These are phyloP conservation scores for Alternaria sp. DNA, from an alignment of 2,329 filamentous ascomycete genomes.

Conservation along the genomic window DNA sequence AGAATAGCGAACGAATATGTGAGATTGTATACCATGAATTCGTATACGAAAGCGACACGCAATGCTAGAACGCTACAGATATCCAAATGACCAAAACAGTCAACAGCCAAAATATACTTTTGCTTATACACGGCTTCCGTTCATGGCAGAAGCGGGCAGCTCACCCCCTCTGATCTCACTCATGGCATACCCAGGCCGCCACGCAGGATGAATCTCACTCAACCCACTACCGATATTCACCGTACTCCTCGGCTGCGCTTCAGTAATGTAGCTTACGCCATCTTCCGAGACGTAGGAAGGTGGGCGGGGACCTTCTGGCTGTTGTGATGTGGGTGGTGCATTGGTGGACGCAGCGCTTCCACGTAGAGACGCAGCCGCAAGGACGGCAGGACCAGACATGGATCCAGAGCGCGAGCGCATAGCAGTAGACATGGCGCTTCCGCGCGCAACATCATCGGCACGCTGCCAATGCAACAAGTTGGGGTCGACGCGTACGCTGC, in stretches of 20 bases:
- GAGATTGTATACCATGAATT: neutral
- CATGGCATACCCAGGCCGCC: conserved; percentile 46
- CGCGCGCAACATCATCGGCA: conserved; percentile 44
- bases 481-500: conserved; percentile 82
- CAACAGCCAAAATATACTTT: neutral
- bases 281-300: conserved; percentile 82
- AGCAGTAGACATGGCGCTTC: conserved; percentile 11
- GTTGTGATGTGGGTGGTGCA: neutral
- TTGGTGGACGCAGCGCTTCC: neutral
- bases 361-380: neutral
- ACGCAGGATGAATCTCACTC: conserved; percentile 51
- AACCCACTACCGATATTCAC: conserved; percentile 21
- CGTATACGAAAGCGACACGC: neutral
- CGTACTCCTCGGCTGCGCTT: conserved; percentile 62
- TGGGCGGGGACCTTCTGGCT: conserved; percentile 60
- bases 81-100: neutral
- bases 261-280: conserved; percentile 75
- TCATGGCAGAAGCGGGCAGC: conserved; percentile 11
- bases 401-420: conserved; percentile 15
- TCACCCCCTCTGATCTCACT: conserved; percentile 34
- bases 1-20: neutral
- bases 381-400: neutral
- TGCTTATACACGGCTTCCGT: neutral
- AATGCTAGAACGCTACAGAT: conserved; percentile 5
- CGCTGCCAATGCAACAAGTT: conserved; percentile 84